These are phyloP conservation scores for Coemansia sp. DNA, from an alignment of 192 early-diverging fungal species.

Conservation along the genomic window DNA sequence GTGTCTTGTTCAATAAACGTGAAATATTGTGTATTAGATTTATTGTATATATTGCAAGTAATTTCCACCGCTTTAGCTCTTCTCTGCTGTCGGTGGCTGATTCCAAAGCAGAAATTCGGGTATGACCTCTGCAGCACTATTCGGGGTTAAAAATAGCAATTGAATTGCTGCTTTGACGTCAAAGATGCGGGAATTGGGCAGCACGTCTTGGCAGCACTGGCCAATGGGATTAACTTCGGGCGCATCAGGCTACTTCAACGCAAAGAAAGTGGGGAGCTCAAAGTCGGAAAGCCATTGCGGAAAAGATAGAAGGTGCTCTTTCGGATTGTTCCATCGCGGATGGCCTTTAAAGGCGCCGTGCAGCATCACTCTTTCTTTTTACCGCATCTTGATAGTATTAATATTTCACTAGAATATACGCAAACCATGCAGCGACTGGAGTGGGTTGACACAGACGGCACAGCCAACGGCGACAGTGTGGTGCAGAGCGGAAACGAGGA, in stretches of 20 bases:
- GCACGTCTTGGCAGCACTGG: not conserved
- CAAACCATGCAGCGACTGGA: constrained; percentile 24
- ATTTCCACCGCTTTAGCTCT: not conserved
- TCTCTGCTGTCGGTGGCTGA: not conserved
- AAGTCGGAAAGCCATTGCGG: not conserved
- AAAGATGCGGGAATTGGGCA: not conserved
- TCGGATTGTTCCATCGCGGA: not conserved
- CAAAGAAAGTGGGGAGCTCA: not conserved
- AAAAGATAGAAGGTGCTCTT: not conserved
- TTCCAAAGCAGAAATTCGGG: not conserved
- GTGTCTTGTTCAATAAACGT: not conserved
- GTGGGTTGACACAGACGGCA: constrained; percentile 35
- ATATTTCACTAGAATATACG: not conserved
- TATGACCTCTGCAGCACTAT: not conserved
- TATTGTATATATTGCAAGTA: not conserved
- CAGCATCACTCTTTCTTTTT: constrained; percentile 1
- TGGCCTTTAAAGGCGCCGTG: not conserved
- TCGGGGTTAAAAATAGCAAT: not conserved
- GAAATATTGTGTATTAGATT: not conserved
- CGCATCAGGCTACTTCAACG: not conserved
- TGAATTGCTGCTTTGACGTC: not conserved
- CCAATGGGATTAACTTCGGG: not conserved
- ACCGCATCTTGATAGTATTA: not conserved
- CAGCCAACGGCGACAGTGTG: constrained; percentile 11
- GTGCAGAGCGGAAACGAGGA: constrained; percentile 37